Conservation (phyloP, 495 filamentous ascomycete genomes). For the Endocarpon pusillum region DNA sequence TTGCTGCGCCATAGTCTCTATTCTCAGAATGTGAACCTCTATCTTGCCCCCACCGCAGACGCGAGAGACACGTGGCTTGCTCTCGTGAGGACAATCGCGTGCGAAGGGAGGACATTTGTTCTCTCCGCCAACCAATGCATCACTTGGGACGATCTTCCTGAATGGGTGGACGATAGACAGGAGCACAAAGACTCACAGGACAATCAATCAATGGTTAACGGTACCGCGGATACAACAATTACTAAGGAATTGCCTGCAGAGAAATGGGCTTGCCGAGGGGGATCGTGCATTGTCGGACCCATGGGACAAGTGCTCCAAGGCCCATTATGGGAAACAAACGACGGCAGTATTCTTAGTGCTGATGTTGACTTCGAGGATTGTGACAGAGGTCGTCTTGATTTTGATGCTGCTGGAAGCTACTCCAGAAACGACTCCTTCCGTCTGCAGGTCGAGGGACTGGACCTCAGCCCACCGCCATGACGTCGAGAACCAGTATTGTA, state of each 20-base stretch:
- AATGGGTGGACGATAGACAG: slow-evolving; percentile 28
- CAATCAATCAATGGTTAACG: no score
- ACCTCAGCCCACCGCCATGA: slow-evolving; percentile 60
- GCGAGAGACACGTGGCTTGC: slow-evolving; percentile 67
- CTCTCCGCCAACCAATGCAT: slow-evolving; percentile 75
- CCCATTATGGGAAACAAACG: slow-evolving; percentile 64
- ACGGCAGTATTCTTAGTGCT: slow-evolving; percentile 30
- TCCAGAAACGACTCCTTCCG: slow-evolving; percentile 72
- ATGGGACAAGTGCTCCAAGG: slow-evolving; percentile 61
- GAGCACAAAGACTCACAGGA: not conserved
- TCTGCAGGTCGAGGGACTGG: slow-evolving; percentile 55
- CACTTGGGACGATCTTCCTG: slow-evolving; percentile 35
- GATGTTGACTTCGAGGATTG: slow-evolving; percentile 49
- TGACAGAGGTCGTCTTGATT: slow-evolving; percentile 39
- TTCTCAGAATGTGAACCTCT: slow-evolving; percentile 81
- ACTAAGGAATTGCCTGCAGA: slow-evolving; percentile 11
- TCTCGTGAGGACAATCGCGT: slow-evolving; percentile 63
- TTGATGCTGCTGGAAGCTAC: slow-evolving; percentile 65
- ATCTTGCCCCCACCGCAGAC: slow-evolving; percentile 85
- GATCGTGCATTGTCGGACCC: slow-evolving; percentile 67
- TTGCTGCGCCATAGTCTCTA: slow-evolving; percentile 67
- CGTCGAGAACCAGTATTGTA: no score
- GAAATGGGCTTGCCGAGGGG: slow-evolving; percentile 48
- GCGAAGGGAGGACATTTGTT: slow-evolving; percentile 76
- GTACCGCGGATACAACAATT: no score